phyloP scores from a whole-genome alignment of 2,329 filamentous ascomycete genomes.

The Cladosporium austrohemisphaericum region DNA sequence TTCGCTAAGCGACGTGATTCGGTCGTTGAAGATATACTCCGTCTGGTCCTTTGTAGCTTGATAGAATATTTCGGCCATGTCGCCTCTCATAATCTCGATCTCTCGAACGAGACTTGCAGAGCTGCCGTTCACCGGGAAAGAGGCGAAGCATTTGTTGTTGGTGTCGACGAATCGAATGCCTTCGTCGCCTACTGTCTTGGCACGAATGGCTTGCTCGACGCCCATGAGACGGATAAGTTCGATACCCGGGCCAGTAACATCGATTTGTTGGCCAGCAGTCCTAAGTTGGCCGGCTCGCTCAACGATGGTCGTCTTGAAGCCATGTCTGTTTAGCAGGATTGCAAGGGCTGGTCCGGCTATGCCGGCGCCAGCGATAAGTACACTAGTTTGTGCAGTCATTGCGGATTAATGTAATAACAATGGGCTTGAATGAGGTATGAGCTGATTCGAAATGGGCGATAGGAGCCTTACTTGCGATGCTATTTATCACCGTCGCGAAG shows the following conservation, averaged over 20 bases:
- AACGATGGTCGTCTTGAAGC: slow-evolving; percentile 28
- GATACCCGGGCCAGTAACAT: slow-evolving; percentile 30
- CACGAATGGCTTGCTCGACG: slow-evolving; percentile 26
- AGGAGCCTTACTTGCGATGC: too few relatives aligned
- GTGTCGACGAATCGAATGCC: slow-evolving; percentile 30
- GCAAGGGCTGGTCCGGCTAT: slow-evolving; percentile 30
- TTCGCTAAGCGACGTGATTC: slow-evolving; percentile 24
- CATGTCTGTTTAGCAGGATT: slow-evolving; percentile 21
- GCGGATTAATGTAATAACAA: not conserved
- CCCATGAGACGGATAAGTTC: slow-evolving; percentile 30
- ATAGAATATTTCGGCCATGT: slow-evolving; percentile 25
- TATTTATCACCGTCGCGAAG: too few relatives aligned
- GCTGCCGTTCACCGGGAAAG: slow-evolving; percentile 24
- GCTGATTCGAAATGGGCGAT: too few relatives aligned
- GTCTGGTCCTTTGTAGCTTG: slow-evolving; percentile 23
- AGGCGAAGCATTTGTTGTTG: slow-evolving; percentile 21
- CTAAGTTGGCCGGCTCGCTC: slow-evolving; percentile 23
- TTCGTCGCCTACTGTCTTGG: slow-evolving; percentile 26
- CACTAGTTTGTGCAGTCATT: slow-evolving; percentile 18
- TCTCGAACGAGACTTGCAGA: slow-evolving; percentile 29
- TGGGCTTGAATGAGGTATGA: too few relatives aligned
- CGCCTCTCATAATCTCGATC: slow-evolving; percentile 32
- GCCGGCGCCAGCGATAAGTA: slow-evolving; percentile 30
- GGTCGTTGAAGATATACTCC: slow-evolving; percentile 31
- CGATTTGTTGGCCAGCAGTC: slow-evolving; percentile 32